phyloP scores from a whole-genome alignment of 108 stramenopile genomes.

The Chaetoceros tenuissimus region DNA sequence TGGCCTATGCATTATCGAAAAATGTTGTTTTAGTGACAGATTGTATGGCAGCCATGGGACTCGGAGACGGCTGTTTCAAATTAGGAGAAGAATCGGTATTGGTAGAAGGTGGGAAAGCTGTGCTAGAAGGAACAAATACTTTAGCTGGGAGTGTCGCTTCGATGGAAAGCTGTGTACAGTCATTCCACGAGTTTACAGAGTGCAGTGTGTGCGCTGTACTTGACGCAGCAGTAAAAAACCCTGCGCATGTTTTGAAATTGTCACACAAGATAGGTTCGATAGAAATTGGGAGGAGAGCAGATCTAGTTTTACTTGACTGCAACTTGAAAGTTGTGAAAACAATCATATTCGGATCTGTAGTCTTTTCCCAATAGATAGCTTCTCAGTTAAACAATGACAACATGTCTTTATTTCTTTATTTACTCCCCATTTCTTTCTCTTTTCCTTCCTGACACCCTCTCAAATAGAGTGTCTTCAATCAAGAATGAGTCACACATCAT shows the following conservation, averaged over 20 bases:
- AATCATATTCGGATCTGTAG: background rate
- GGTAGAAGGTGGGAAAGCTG: slow-evolving; percentile 24
- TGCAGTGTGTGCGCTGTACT: slow-evolving; percentile 34
- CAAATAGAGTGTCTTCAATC: no score
- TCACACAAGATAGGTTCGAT: slow-evolving; percentile 14
- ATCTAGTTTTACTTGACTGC: slow-evolving; percentile 17
- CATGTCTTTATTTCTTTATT: no score
- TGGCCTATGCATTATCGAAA: slow-evolving; percentile 20
- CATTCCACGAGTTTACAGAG: slow-evolving; percentile 29
- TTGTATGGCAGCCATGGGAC: slow-evolving; percentile 53
- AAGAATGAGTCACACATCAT: no score
- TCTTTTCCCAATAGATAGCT: no score
- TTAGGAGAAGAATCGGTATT: slow-evolving; percentile 29
- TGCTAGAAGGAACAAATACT: slow-evolving; percentile 31
- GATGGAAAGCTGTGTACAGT: slow-evolving; percentile 39
- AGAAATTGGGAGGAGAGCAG: slow-evolving; percentile 19
- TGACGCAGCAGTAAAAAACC: slow-evolving; percentile 31
- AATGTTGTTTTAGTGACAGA: slow-evolving; percentile 44
- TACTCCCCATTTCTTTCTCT: no score
- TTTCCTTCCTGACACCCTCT: no score
- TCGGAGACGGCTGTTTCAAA: slow-evolving; percentile 20
- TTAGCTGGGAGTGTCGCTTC: slow-evolving; percentile 44
- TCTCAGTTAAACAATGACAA: no score
- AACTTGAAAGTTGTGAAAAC: slow-evolving; percentile 15
- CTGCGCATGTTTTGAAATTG: slow-evolving; percentile 33